phyloP scores from a whole-genome alignment of 75 land plant genomes.

The Pinus albicaulis region DNA sequence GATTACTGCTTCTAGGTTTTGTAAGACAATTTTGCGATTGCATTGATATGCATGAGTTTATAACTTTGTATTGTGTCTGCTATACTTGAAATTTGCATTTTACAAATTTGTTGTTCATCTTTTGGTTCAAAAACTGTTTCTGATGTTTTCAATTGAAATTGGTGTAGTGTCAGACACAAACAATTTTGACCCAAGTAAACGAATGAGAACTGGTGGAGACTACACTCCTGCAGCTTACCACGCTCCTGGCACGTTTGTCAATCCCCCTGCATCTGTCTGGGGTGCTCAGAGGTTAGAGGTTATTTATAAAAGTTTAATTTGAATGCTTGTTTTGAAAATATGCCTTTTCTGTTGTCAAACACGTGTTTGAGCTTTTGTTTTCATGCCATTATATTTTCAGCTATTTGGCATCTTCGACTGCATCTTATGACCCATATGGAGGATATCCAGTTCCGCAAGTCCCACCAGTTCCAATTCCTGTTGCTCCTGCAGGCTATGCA shows the following conservation, averaged over 20 bases:
- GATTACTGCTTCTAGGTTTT: background rate
- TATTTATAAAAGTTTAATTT: background rate
- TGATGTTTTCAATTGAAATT: conserved; percentile 17
- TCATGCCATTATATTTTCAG: conserved; percentile 28
- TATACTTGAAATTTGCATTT: background rate
- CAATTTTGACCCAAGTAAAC: conserved; percentile 83
- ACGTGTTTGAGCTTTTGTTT: background rate
- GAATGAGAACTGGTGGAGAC: conserved; percentile 90
- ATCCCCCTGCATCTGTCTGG: conserved; percentile 91
- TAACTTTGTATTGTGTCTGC: background rate
- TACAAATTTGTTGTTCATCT: background rate
- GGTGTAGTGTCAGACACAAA: conserved; percentile 61
- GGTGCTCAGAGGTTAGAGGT: conserved; percentile 68
- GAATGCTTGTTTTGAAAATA: conserved; percentile 1
- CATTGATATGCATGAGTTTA: background rate
- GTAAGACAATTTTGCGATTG: background rate
- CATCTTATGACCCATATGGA: conserved; percentile 92
- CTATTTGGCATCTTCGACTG: conserved; percentile 62
- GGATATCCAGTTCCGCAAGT: conserved; percentile 65
- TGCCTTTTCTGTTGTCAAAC: background rate
- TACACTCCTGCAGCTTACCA: conserved; percentile 74
- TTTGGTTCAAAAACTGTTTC: conserved; percentile 2
- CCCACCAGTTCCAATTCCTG: conserved; percentile 56
- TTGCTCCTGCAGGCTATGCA: conserved; percentile 87
- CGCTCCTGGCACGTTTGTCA: conserved; percentile 72